Percentiles rank a stretch among this genome's conserved stretches.
phyloP scores from a whole-genome alignment of 805 yeast species.

The Millerozyma acaciae region DNA sequence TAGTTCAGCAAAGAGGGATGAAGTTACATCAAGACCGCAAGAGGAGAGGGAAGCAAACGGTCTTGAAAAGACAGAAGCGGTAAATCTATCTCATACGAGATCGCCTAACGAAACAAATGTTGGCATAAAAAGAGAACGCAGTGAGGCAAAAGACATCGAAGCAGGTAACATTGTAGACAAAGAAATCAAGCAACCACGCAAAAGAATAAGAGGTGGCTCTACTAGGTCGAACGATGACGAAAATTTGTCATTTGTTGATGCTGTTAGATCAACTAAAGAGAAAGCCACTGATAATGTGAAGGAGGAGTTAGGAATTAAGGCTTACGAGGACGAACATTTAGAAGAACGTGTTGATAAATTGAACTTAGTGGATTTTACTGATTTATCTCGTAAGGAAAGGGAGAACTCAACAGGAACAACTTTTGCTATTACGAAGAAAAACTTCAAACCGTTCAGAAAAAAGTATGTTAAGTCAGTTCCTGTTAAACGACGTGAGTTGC shows the following conservation, averaged over 20 bases:
- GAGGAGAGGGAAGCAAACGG: too few species aligned
- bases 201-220: not conserved
- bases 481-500: too few species aligned
- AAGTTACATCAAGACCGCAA: too few species aligned
- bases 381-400: constrained; percentile 14
- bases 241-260: constrained; percentile 16
- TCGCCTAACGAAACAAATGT: too few species aligned
- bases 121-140: not conserved
- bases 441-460: constrained; percentile 31
- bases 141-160: not conserved
- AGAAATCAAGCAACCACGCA: not conserved
- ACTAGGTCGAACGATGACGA: not conserved
- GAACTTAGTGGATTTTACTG: constrained; percentile 29
- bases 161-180: not conserved
- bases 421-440: constrained; percentile 12
- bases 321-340: constrained; percentile 9
- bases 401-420: not conserved
- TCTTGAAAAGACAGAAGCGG: too few species aligned
- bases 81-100: too few species aligned
- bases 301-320: constrained; percentile 23
- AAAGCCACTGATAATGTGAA: constrained; percentile 17
- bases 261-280: constrained; percentile 24
- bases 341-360: constrained; percentile 17
- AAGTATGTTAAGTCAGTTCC: too few species aligned
- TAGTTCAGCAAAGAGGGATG: too few species aligned